A percentile compares a stretch with the other conserved stretches of the same genome.
Conservation (phyloP, 192 early-diverging fungal genomes). For the Coemansia sp. region DNA sequence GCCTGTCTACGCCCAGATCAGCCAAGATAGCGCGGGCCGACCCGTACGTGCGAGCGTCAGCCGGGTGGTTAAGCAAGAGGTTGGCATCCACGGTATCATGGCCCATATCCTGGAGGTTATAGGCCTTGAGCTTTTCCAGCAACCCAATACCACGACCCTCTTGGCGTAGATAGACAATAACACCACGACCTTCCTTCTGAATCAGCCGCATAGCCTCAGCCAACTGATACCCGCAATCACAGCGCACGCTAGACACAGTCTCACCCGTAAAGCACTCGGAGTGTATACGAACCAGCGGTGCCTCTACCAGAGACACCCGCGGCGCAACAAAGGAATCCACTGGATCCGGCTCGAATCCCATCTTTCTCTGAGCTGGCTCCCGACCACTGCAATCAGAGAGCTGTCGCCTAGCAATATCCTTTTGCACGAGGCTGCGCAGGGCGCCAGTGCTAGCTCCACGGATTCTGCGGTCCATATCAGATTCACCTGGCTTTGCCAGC, state of each 20-base stretch:
- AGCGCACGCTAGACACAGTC: constrained; percentile 83
- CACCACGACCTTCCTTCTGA: constrained; percentile 78
- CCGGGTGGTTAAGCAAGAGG: constrained; percentile 80
- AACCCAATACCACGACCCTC: constrained; percentile 96
- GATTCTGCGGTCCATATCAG: constrained; percentile 71
- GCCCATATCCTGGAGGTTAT: constrained; percentile 95
- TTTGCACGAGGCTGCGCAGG: constrained; percentile 40
- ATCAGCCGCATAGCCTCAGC: constrained; percentile 89
- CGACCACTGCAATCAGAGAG: neutral
- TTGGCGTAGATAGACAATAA: constrained; percentile 93
- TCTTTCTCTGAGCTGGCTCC: neutral
- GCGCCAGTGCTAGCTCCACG: constrained; percentile 74
- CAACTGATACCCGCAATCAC: constrained; percentile 95
- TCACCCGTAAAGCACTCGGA: constrained; percentile 98
- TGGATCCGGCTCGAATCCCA: constrained; percentile 33
- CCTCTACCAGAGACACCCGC: constrained; percentile 37
- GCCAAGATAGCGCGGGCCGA: constrained; percentile 84
- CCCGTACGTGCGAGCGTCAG: constrained; percentile 92
- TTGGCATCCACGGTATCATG: constrained; percentile 94
- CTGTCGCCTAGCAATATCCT: constrained; percentile 31
- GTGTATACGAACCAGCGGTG: constrained; percentile 89
- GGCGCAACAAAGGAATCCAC: constrained; percentile 33
- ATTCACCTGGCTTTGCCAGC: constrained; percentile 63
- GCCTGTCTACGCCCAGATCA: constrained; percentile 69
- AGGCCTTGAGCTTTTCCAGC: constrained; percentile 91